Base-by-base conservation (phyloP, 1,284 basidiomycete species). In the Cutaneotrichosporon cyanovorans region DNA sequence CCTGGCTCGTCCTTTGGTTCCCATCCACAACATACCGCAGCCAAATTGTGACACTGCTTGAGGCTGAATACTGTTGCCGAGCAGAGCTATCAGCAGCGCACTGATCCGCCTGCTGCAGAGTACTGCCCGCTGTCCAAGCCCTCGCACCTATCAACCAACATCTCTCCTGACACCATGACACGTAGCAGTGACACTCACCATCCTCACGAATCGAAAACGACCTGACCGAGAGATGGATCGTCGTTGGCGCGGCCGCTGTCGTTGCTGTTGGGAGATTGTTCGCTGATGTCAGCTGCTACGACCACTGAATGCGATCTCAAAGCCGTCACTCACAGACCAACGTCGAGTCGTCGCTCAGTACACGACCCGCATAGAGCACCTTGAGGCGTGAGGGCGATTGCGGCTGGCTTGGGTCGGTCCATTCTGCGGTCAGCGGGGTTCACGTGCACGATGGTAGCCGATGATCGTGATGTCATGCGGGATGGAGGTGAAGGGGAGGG, bases 321-420 rank as follows among this genome's bases (percentile, higher is more conserved):
- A n/a, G n/a, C n/a, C n/a, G n/a, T 28, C 16, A 79, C 82, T 62
- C 57, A 87, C 85, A 78, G 18, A 75, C 62, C 34, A 89, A 74
- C 4, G 81, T 85, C 46, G 87, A 84, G 37, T 89, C 86, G 61
- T 90, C 87, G 60, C 85, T 81, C 34, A 89, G 71, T 62, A 90
- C 83, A 62, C 82, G 80, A n/a, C 87, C 87, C 12, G 88, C 75
- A 65, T 87, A 81, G 2, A 90, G 73, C 33, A 91, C 76, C 31
- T 87, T 78, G 47, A 89, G 75, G 73, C 82, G 86, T 5, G 80
- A 81, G 1, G 86, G 85, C 9, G 83, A 81, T 11, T 85, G 83
- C 1, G 87, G 87, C 40, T 82, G 80, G 18, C 60, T 58, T 1
- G 67, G 65, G 49, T 84, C 83, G 49, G 81, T 80, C 86, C 85